A percentile compares a stretch with the other conserved stretches of the same genome.
Evolutionary conservation across 2,329 filamentous ascomycete species (phyloP).

Genomic region (Sporothrix inflata): DNA sequence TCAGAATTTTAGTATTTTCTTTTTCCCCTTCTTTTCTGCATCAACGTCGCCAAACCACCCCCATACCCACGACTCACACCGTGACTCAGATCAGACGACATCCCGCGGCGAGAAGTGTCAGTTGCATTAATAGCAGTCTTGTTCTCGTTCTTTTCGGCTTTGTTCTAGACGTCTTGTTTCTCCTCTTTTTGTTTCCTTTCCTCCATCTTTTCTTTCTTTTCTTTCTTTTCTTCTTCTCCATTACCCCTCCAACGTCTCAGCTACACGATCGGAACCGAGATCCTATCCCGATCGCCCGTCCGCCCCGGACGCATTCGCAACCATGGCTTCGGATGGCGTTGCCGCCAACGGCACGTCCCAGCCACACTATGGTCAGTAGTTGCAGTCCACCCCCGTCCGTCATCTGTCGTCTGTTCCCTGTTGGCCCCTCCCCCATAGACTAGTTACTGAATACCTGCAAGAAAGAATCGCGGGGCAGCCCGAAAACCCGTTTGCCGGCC

Average conservation of each 20-base stretch:
- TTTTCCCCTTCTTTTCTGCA: neutral
- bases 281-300: neutral
- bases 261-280: neutral
- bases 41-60: constrained; percentile 1
- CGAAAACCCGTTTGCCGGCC: constrained; percentile 85
- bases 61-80: neutral
- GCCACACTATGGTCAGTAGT: constrained; percentile 35
- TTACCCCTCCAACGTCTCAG: neutral
- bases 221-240: neutral
- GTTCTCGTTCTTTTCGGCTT: neutral
- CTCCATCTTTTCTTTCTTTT: neutral
- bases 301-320: neutral
- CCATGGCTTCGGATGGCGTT: constrained; percentile 27
- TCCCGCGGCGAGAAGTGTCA: neutral
- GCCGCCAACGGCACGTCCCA: constrained; percentile 28
- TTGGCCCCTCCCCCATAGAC: constrained; percentile 40
- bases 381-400: neutral
- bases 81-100: constrained; percentile 30
- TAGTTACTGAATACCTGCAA: constrained; percentile 66
- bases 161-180: neutral
- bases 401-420: neutral
- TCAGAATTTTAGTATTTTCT: constrained; percentile 23
- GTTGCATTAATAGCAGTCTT: neutral
- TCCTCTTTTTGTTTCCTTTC: neutral
- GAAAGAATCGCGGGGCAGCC: constrained; percentile 70